These are phyloP conservation scores for Penicillium brasilianum DNA, from an alignment of 2,329 filamentous ascomycete genomes.

Conservation along the genomic window DNA sequence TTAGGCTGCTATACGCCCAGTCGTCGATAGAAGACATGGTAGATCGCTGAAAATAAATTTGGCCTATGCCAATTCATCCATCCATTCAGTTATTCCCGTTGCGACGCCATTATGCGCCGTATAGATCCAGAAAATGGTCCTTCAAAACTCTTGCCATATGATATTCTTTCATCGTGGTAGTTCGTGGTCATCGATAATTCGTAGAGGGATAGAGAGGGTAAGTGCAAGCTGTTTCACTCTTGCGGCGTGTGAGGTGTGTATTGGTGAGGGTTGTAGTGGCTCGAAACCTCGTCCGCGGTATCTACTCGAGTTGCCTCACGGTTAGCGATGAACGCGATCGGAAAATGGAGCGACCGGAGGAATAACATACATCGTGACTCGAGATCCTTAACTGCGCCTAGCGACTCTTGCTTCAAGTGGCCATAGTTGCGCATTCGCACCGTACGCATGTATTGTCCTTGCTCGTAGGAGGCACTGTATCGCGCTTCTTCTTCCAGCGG, in stretches of 20 bases:
- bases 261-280: conserved; percentile 17
- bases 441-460: conserved; percentile 40
- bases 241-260: conserved; percentile 4
- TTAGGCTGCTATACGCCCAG: not conserved
- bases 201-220: conserved; percentile 5
- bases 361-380: conserved; percentile 32
- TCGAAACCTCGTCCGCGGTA: conserved; percentile 15
- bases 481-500: conserved; percentile 27
- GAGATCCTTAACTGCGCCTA: conserved; percentile 22
- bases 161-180: not conserved
- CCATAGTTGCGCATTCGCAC: conserved; percentile 36
- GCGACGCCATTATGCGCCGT: not conserved
- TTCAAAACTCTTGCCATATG: not conserved
- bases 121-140: not conserved
- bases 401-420: conserved; percentile 30
- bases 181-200: not conserved
- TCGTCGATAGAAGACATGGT: not conserved
- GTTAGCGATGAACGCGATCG: conserved; percentile 15
- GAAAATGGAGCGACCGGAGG: not conserved
- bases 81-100: not conserved
- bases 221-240: not conserved
- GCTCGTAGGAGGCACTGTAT: conserved; percentile 33
- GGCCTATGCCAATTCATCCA: conserved; percentile 5
- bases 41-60: conserved; percentile 1
- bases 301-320: conserved; percentile 10